Conservation (phyloP, 352 stramenopile genomes). For the Plasmopara muralis region DNA sequence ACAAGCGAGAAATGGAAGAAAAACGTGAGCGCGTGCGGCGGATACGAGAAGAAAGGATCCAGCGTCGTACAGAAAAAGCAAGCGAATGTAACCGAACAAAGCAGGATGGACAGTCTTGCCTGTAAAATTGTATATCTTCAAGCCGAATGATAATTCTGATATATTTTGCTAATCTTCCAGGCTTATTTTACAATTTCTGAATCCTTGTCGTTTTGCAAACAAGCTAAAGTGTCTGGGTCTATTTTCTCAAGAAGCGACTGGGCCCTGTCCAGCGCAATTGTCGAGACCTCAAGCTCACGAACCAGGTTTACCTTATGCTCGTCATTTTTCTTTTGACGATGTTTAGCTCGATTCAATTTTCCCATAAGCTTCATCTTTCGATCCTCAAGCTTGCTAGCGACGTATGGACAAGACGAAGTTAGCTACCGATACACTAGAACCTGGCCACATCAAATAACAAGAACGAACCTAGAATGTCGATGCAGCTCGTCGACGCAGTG, state of each 20-base stretch:
- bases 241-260: conserved; percentile 35
- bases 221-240: conserved; percentile 20
- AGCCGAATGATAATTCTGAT: conserved; percentile 5
- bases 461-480: conserved; percentile 24
- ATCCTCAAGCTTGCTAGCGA: conserved; percentile 12
- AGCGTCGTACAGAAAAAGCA: conserved; percentile 22
- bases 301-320: conserved; percentile 21
- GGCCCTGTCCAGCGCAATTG: conserved; percentile 33
- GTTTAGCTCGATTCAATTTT: conserved; percentile 10
- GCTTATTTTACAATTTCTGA: not conserved
- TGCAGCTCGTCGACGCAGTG: conserved; percentile 36
- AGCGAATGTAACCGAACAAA: conserved; percentile 17
- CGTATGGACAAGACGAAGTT: not conserved
- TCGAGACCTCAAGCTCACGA: conserved; percentile 30
- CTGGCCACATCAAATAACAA: not conserved
- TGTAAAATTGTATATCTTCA: conserved; percentile 14
- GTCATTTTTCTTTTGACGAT: conserved; percentile 12
- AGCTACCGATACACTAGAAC: not conserved
- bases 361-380: conserved; percentile 4
- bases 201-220: conserved; percentile 8
- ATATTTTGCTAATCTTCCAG: not conserved
- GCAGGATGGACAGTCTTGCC: conserved; percentile 13
- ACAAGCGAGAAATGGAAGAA: conserved; percentile 62
- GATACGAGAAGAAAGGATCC: conserved; percentile 46
- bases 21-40: conserved; percentile 59